Conservation (phyloP, 2,329 filamentous ascomycete genomes). For the Phoma sp. region DNA sequence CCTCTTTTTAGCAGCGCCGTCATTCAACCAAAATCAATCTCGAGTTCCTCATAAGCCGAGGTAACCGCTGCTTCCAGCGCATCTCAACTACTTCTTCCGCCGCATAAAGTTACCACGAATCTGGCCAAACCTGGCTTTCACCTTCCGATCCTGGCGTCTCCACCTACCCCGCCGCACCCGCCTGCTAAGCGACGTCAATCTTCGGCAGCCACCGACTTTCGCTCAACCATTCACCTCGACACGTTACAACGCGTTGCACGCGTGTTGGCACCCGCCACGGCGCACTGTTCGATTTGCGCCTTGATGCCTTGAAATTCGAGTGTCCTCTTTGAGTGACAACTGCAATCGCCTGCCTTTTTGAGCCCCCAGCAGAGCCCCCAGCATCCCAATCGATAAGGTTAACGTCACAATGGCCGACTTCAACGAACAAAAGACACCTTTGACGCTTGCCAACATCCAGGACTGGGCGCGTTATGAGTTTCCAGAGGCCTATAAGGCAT, state of each 20-base stretch:
- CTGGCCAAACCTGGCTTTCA: constrained; percentile 8
- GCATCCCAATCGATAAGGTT: constrained; percentile 4
- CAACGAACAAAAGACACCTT: constrained; percentile 36
- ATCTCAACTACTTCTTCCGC: background rate
- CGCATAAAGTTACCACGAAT: constrained; percentile 8
- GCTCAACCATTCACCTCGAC: constrained; percentile 20
- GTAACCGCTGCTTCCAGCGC: constrained; percentile 2
- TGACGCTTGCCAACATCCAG: constrained; percentile 35
- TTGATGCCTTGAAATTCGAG: constrained; percentile 17
- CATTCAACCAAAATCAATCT: constrained; percentile 11
- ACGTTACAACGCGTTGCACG: constrained; percentile 21
- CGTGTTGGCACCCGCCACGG: constrained; percentile 16
- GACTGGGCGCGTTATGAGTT: constrained; percentile 32
- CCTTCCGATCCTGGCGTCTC: constrained; percentile 17
- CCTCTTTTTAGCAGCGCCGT: constrained; percentile 11
- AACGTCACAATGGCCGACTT: constrained; percentile 30
- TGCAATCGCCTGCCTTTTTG: constrained; percentile 14
- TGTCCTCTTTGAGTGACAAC: constrained; percentile 11
- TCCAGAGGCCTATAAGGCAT: constrained; percentile 27
- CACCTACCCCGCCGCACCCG: constrained; percentile 20
- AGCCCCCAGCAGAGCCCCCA: too few relatives aligned
- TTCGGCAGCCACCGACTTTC: constrained; percentile 20
- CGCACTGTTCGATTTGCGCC: constrained; percentile 19
- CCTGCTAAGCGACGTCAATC: constrained; percentile 20
- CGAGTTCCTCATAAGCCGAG: constrained; percentile 15